These are phyloP conservation scores for Alloascoidea hylecoeti DNA, from an alignment of 805 yeast genomes.

Conservation along the genomic window DNA sequence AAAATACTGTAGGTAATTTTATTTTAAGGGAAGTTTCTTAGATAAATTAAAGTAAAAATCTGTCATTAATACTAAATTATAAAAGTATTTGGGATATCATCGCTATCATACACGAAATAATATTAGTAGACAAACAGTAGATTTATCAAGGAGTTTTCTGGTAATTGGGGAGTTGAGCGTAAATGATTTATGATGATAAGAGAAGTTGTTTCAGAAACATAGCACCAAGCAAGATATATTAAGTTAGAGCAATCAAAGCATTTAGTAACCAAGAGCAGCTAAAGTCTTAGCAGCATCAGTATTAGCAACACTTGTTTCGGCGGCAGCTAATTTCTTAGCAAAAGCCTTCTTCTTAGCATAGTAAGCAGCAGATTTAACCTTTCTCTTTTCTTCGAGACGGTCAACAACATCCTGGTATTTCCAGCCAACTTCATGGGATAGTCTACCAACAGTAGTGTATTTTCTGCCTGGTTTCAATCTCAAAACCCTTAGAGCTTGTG, in stretches of 20 bases:
- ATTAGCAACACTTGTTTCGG: conserved; percentile 77
- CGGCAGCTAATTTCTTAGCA: conserved; percentile 81
- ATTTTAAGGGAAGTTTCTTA: no score
- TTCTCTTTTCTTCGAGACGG: conserved; percentile 98
- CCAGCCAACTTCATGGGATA: conserved; percentile 97
- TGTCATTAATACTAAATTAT: no score
- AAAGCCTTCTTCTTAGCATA: conserved; percentile 97
- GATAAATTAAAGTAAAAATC: no score
- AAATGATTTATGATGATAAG: no score
- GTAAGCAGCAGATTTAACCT: conserved; percentile 97
- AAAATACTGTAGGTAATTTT: no score
- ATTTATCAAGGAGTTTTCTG: no score
- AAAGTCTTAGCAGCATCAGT: conserved; percentile 86
- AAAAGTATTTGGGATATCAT: no score
- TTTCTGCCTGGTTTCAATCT: conserved; percentile 99
- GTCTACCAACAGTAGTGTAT: conserved; percentile 96
- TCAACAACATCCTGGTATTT: conserved; percentile 97
- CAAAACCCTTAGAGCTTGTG: conserved; percentile 97
- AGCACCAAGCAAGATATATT: no score
- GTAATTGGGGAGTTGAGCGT: no score
- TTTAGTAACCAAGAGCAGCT: conserved; percentile 95
- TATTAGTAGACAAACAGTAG: no score
- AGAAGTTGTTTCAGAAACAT: no score
- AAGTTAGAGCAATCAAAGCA: conserved; percentile 11
- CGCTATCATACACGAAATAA: no score